Evolutionary conservation across 169 alveolate species (phyloP), one percentile per base, ranked within the genome.

Genomic region (Eimeria brunetti): DNA sequence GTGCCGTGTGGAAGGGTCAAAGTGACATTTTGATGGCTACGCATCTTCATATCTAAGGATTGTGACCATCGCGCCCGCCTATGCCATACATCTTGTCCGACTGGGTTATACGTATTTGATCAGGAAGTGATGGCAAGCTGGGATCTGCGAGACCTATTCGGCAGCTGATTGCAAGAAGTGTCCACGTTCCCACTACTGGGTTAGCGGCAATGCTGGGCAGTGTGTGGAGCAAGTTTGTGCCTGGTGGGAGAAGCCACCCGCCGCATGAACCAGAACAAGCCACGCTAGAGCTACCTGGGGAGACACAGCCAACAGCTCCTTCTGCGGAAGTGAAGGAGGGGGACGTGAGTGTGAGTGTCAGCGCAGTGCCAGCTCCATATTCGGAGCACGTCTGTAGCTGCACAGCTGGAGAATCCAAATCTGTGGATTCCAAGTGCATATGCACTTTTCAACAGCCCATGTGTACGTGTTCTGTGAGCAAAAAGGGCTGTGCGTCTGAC

Each of bases 141-240:
- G 76, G 51, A 73, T 38, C 56, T 18, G 51, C n/a, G 36, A 36
- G 53, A 0, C 11, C 36, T 14, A 22, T 20, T 69, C 49, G 33
- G 80, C 49, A 33, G 80, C 51, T 69, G 80, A 49, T 69, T 69
- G 80, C 36, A 69, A 1, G 49, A 14, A 30, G 80, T 24, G 80
- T 33, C n/a, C 16, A 2, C 83, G 56, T 18, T 6, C 22, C 24
- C 83, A 11, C 16, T 33, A 18, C 69, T 16, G 4, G 1, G 69
- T 24, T 33, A 67, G 76, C 44, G 44, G 51, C 64, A 62, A 86
- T 86, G 92, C 78, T 86, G 60, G 62, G 46, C 44, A 86, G 81
- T 83, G 92, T 86, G 67, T 86, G 81, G 92, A 62, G n/a, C n/a
- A 49, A 49, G 62, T 41, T 86, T 33, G n/a, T 86, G 67, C 81